Evolutionary conservation across 352 stramenopile genomes (phyloP).

Genomic region (Hyaloperonospora brassicae): DNA sequence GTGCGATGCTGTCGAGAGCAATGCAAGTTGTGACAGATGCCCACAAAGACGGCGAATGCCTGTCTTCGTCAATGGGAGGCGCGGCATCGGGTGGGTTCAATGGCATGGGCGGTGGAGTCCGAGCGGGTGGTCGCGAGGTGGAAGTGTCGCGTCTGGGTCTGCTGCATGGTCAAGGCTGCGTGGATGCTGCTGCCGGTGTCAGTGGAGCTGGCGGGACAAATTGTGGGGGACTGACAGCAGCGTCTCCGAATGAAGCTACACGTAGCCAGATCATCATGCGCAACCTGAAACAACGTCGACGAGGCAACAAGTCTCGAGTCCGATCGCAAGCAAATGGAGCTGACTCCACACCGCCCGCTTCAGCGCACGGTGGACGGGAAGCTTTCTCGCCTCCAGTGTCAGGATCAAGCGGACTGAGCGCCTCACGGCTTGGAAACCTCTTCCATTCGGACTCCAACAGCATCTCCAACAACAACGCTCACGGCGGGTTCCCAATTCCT

Average conservation of each 20-base stretch:
- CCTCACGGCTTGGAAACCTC: conserved; percentile 32
- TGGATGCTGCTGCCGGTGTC: no score
- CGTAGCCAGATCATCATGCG: conserved; percentile 38
- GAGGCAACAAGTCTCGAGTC: conserved; percentile 25
- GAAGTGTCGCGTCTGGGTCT: no score
- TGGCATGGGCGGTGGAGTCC: no score
- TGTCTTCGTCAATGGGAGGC: no score
- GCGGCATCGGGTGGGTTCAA: no score
- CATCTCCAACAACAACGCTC: conserved; percentile 10
- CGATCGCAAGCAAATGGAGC: conserved; percentile 23
- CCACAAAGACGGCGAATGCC: background rate
- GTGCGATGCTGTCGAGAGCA: conserved; percentile 31
- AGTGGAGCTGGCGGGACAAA: no score
- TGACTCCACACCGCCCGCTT: conserved; percentile 10
- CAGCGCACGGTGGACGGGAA: conserved; percentile 16
- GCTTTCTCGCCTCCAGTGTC: conserved; percentile 17
- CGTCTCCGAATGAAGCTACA: conserved; percentile 23
- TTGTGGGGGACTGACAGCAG: background rate
- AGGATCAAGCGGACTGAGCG: conserved; percentile 10
- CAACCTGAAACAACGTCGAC: conserved; percentile 31
- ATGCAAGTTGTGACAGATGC: conserved; percentile 28
- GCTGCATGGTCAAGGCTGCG: no score
- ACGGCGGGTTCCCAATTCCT: conserved; percentile 4
- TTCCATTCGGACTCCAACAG: conserved; percentile 29
- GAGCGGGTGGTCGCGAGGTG: no score